Percentiles rank a stretch among this genome's conserved stretches.
Conservation (phyloP, 176 grass and related monocot genomes). For the Thinopyrum elongatum region DNA sequence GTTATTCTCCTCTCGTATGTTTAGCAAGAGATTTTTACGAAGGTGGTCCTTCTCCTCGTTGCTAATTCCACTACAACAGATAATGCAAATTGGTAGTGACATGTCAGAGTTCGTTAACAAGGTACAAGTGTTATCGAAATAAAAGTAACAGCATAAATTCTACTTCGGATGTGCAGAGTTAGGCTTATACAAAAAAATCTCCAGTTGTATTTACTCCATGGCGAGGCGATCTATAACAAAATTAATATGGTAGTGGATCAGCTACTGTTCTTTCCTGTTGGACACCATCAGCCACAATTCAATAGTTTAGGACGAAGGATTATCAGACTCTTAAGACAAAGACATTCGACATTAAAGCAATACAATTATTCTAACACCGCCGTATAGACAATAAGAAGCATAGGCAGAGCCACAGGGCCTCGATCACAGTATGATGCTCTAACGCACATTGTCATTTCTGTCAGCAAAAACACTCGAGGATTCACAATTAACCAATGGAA, state of each 20-base stretch:
- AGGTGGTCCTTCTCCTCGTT: conserved; percentile 96
- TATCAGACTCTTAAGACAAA: not conserved
- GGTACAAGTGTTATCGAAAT: not conserved
- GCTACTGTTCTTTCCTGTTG: not conserved
- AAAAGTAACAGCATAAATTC: not conserved
- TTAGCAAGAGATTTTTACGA: conserved; percentile 80
- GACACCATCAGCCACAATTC: not conserved
- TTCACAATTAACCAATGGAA: not conserved
- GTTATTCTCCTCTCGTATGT: conserved; percentile 87
- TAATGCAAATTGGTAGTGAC: conserved; percentile 9
- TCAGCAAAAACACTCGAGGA: not conserved
- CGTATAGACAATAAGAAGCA: not conserved
- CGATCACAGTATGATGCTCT: not conserved
- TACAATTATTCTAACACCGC: not conserved
- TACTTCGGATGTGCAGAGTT: conserved; percentile 2
- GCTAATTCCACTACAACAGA: conserved; percentile 80
- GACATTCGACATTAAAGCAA: not conserved
- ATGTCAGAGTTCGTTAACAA: not conserved
- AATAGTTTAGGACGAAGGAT: not conserved
- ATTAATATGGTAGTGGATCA: not conserved
- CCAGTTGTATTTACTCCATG: not conserved
- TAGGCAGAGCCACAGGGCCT: not conserved
- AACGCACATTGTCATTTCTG: not conserved
- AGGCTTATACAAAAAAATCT: not conserved
- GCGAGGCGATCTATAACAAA: not conserved